Conservation (phyloP, 352 stramenopile species). For the Globisporangium cederbergense region DNA sequence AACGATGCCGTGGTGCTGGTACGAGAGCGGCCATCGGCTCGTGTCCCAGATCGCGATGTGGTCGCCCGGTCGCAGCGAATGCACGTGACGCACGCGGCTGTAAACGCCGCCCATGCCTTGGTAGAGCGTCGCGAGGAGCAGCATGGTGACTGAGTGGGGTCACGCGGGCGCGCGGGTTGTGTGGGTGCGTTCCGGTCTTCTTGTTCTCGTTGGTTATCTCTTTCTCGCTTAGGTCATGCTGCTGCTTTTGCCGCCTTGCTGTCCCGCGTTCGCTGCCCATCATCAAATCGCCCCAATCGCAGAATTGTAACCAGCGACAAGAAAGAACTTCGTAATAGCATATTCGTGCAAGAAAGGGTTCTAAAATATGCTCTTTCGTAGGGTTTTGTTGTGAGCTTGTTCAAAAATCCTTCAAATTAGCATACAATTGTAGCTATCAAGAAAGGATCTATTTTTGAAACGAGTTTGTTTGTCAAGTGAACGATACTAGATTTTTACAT, state of each 20-base stretch:
- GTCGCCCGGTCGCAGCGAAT: slow-evolving; percentile 74
- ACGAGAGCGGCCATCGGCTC: slow-evolving; percentile 81
- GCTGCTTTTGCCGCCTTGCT: not conserved
- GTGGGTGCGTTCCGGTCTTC: not conserved
- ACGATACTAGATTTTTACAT: too few species aligned
- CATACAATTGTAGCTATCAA: too few species aligned
- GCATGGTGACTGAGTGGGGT: slow-evolving; percentile 6
- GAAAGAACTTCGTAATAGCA: not conserved
- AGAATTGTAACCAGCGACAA: slow-evolving; percentile 9
- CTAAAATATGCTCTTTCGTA: not conserved
- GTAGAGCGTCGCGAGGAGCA: slow-evolving; percentile 16
- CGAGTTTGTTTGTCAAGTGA: too few species aligned
- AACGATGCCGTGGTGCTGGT: slow-evolving; percentile 86
- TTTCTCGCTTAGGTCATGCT: not conserved
- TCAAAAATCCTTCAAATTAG: not conserved
- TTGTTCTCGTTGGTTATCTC: not conserved
- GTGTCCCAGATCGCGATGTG: slow-evolving; percentile 86
- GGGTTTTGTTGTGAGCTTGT: not conserved
- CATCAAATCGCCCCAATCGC: slow-evolving; percentile 5
- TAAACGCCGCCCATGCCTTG: slow-evolving; percentile 67
- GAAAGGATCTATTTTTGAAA: too few species aligned
- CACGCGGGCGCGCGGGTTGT: not conserved
- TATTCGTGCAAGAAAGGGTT: not conserved
- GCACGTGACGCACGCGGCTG: slow-evolving; percentile 69
- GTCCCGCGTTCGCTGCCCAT: not conserved